Conservation (phyloP, 140 eudicot species). For the Cichorium intybus region DNA sequence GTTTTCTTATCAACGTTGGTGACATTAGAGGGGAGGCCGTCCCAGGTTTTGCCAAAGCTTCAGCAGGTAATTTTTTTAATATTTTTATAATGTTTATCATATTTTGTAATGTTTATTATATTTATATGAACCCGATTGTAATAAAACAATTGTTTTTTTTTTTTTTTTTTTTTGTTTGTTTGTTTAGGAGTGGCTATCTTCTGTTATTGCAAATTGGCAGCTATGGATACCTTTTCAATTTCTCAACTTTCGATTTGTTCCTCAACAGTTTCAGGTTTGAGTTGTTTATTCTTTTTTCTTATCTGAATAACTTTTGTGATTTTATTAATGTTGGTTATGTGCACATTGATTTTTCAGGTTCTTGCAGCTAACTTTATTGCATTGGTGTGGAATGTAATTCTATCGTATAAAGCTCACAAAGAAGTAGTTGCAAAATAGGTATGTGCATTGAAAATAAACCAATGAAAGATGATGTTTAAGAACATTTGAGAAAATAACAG, state of each 20-base stretch:
- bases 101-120: not conserved
- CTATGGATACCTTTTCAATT: conserved; percentile 93
- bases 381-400: conserved; percentile 78
- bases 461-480: too few relatives aligned
- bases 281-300: not conserved
- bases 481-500: too few relatives aligned
- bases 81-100: not conserved
- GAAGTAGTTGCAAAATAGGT: conserved; percentile 71
- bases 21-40: conserved; percentile 79
- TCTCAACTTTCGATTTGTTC: conserved; percentile 89
- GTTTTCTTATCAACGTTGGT: conserved; percentile 67
- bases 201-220: conserved; percentile 85
- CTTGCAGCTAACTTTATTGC: conserved; percentile 87
- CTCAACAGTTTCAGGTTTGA: conserved; percentile 91
- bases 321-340: not conserved
- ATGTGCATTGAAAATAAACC: not conserved
- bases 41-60: conserved; percentile 81
- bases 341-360: conserved; percentile 51
- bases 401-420: conserved; percentile 91
- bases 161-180: not conserved
- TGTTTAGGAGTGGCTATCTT: conserved; percentile 79
- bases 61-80: conserved; percentile 52
- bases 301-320: not conserved
- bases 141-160: not conserved
- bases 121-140: not conserved